Evolutionary conservation across 2,329 filamentous ascomycete genomes (phyloP).

Genomic region (Teratosphaeria gauchensis): DNA sequence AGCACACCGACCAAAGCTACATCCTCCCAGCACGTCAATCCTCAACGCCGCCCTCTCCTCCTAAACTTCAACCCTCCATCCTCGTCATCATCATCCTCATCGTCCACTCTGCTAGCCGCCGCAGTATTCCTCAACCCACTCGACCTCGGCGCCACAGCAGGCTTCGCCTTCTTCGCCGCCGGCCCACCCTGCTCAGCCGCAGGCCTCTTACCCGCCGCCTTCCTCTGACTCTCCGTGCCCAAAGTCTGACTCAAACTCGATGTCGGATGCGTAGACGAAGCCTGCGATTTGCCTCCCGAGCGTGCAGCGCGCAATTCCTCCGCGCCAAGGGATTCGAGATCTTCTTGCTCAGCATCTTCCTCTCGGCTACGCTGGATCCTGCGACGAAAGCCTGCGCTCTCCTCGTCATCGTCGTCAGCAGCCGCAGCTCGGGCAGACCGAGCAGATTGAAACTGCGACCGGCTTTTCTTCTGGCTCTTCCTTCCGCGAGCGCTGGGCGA

Average conservation of each 20-base stretch:
- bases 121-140: conserved; percentile 11
- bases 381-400: conserved; percentile 19
- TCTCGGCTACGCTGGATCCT: conserved; percentile 16
- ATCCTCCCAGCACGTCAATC: neutral
- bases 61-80: conserved; percentile 46
- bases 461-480: conserved; percentile 11
- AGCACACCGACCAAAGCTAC: neutral
- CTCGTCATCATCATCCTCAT: conserved; percentile 32
- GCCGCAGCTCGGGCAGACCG: conserved; percentile 5
- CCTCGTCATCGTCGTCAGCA: conserved; percentile 8
- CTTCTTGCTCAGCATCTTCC: conserved; percentile 18
- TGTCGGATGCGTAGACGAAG: conserved; percentile 2
- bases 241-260: conserved; percentile 14
- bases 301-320: conserved; percentile 2
- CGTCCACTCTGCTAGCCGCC: conserved; percentile 5
- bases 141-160: conserved; percentile 13
- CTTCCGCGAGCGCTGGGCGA: conserved; percentile 10
- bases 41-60: conserved; percentile 23
- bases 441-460: conserved; percentile 11
- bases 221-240: conserved; percentile 10
- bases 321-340: neutral
- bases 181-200: conserved; percentile 13
- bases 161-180: conserved; percentile 23
- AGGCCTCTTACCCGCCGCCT: conserved; percentile 19
- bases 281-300: conserved; percentile 9